Percentiles rank a stretch among this genome's conserved stretches.
Evolutionary conservation across 129 eudicot genomes (phyloP).

Genomic region (Escallonia herrerae): DNA sequence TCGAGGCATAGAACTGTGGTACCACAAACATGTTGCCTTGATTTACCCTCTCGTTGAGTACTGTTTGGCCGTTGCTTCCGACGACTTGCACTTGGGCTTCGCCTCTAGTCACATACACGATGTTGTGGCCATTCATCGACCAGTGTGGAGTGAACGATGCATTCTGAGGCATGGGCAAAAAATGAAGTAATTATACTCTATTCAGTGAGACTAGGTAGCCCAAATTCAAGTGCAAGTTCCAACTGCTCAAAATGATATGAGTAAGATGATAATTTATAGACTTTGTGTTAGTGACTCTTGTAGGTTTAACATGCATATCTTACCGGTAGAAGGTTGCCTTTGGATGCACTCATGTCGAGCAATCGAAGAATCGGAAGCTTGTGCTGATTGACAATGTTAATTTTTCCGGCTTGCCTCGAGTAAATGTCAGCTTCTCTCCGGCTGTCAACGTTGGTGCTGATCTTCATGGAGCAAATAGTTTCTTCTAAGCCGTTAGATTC

Average conservation of each 20-base stretch:
- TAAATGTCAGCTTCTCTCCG: slow-evolving; percentile 41
- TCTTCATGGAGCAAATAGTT: slow-evolving; percentile 40
- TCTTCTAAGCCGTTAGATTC: slow-evolving; percentile 44
- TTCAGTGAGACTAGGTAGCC: not conserved
- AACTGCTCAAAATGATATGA: too few species aligned
- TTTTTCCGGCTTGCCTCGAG: slow-evolving; percentile 46
- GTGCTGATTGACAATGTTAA: slow-evolving; percentile 30
- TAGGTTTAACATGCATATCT: not conserved
- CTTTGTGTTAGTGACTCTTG: too few species aligned
- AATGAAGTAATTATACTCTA: not conserved
- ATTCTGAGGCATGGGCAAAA: slow-evolving; percentile 23
- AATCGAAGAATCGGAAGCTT: slow-evolving; percentile 51
- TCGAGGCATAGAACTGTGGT: slow-evolving; percentile 55
- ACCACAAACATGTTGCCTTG: slow-evolving; percentile 58
- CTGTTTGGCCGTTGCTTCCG: slow-evolving; percentile 36
- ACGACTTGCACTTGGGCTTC: slow-evolving; percentile 52
- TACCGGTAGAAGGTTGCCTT: slow-evolving; percentile 53
- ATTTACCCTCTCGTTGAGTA: slow-evolving; percentile 53
- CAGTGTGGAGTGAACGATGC: slow-evolving; percentile 51
- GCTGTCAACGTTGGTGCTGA: slow-evolving; percentile 41
- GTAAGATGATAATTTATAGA: too few species aligned
- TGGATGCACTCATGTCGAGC: slow-evolving; percentile 63
- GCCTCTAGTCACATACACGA: slow-evolving; percentile 50
- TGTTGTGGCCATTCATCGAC: slow-evolving; percentile 44
- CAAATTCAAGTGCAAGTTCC: not conserved